Percentiles rank a stretch among this genome's conserved stretches.
phyloP scores from a whole-genome alignment of 805 yeast genomes.

The Clavispora phyllophila region DNA sequence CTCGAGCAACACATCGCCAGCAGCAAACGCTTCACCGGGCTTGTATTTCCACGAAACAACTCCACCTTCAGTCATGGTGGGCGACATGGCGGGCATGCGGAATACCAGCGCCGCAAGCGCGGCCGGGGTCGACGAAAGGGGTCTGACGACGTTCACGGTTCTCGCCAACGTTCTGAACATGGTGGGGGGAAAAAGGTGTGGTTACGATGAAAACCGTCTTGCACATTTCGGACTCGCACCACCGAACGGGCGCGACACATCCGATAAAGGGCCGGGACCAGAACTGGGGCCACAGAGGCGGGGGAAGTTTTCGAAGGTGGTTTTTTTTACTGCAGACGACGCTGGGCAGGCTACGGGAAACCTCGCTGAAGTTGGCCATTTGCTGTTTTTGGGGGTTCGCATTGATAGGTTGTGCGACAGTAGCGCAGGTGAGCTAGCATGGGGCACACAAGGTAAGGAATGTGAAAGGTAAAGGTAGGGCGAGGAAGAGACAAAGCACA shows the following conservation, averaged over 20 bases:
- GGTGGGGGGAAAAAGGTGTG: conserved; percentile 3
- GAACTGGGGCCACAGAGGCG: not conserved
- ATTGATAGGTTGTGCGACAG: too few species aligned
- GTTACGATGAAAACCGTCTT: conserved; percentile 1
- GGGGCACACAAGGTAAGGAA: too few species aligned
- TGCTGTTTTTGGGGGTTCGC: too few species aligned
- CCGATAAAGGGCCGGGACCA: conserved; percentile 5
- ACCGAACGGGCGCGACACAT: conserved; percentile 22
- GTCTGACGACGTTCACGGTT: conserved; percentile 10
- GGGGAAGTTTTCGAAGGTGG: not conserved
- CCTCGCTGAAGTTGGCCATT: too few species aligned
- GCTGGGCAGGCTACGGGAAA: too few species aligned
- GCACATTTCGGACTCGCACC: conserved; percentile 14
- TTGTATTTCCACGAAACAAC: conserved; percentile 84
- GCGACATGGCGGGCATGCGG: conserved; percentile 98
- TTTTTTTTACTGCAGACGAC: too few species aligned
- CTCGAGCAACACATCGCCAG: conserved; percentile 81
- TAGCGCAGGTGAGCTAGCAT: too few species aligned
- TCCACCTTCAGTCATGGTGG: conserved; percentile 97
- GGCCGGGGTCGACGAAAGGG: conserved; percentile 26
- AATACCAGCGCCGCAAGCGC: conserved; percentile 44
- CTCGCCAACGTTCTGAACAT: conserved; percentile 17
- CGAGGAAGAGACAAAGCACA: too few species aligned
- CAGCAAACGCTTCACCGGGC: conserved; percentile 56
- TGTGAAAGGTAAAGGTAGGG: too few species aligned